Evolutionary conservation across 2,329 filamentous ascomycete species (phyloP).

Genomic region (Lasiodiplodia sp.): DNA sequence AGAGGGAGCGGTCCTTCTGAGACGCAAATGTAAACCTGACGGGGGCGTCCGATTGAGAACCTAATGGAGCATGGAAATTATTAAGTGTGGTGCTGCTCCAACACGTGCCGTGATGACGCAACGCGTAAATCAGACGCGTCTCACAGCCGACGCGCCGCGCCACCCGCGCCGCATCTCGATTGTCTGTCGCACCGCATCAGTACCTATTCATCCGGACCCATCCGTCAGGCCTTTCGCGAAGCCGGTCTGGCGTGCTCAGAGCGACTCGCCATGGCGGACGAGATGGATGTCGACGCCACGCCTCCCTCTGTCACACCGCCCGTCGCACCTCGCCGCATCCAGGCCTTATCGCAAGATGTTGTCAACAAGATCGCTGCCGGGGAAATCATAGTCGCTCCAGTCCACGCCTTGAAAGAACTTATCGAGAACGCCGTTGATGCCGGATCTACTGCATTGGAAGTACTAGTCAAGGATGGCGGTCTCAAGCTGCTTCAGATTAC

Average conservation of each 20-base stretch:
- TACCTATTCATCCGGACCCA: neutral
- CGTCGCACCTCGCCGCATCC: slow-evolving; percentile 53
- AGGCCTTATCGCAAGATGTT: slow-evolving; percentile 89
- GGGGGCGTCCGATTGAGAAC: no score
- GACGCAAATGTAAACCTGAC: no score
- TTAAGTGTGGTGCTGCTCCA: neutral
- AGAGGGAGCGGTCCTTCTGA: no score
- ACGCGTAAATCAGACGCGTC: slow-evolving; percentile 14
- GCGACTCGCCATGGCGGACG: slow-evolving; percentile 37
- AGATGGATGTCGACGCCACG: slow-evolving; percentile 41
- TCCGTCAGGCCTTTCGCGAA: neutral
- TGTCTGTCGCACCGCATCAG: neutral
- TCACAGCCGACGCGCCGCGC: slow-evolving; percentile 9
- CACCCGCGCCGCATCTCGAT: neutral
- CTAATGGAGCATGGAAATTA: no score
- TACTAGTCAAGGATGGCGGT: slow-evolving; percentile 92
- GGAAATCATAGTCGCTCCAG: slow-evolving; percentile 96
- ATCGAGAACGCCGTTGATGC: slow-evolving; percentile 98
- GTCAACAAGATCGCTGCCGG: slow-evolving; percentile 99
- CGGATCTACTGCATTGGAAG: slow-evolving; percentile 89
- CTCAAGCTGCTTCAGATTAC: slow-evolving; percentile 96
- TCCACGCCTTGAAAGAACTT: slow-evolving; percentile 94
- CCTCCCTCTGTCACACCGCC: slow-evolving; percentile 43
- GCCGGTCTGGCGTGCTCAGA: neutral
- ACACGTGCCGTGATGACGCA: slow-evolving; percentile 17